A percentile compares a stretch with the other conserved stretches of the same genome.
These are phyloP conservation scores for Coprinopsis cinerea DNA, from an alignment of 768 basidiomycete species.

Conservation along the genomic window DNA sequence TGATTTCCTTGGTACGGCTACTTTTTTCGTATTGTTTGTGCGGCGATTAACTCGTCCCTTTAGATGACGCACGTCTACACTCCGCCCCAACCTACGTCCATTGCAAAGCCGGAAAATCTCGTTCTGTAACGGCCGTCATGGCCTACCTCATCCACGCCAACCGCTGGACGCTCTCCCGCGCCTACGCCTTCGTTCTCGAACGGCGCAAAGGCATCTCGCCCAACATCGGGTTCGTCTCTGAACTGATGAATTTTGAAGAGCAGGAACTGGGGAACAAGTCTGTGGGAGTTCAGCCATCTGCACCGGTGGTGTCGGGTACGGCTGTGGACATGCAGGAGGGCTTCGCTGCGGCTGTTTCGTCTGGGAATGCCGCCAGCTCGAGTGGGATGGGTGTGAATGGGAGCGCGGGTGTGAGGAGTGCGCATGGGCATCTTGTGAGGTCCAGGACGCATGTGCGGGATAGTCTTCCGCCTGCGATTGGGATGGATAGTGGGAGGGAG, in stretches of 20 bases:
- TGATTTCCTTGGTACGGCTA: conserved; percentile 69
- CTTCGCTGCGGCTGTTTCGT: conserved; percentile 17
- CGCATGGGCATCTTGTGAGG: conserved; percentile 17
- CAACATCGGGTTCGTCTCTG: conserved; percentile 96
- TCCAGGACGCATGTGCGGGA: conserved; percentile 64
- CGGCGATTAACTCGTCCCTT: neutral
- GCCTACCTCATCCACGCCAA: conserved; percentile 97
- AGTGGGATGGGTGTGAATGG: neutral
- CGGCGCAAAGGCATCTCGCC: conserved; percentile 92
- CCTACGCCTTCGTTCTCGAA: conserved; percentile 89
- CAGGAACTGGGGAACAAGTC: conserved; percentile 77
- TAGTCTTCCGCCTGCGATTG: conserved; percentile 59
- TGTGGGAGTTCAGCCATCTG: conserved; percentile 52
- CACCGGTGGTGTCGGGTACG: conserved; percentile 17
- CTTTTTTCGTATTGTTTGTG: neutral
- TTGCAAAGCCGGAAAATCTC: conserved; percentile 93
- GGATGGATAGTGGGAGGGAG: conserved; percentile 21
- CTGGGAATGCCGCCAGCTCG: neutral
- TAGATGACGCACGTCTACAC: conserved; percentile 89
- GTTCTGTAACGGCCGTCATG: conserved; percentile 94
- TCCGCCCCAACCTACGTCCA: conserved; percentile 91
- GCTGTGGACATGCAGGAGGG: conserved; percentile 17
- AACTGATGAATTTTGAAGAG: conserved; percentile 96
- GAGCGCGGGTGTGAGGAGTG: neutral
- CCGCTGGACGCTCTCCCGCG: conserved; percentile 90